Evolutionary conservation across 805 yeast species (phyloP).

Genomic region (Yamadazyma philogaea): DNA sequence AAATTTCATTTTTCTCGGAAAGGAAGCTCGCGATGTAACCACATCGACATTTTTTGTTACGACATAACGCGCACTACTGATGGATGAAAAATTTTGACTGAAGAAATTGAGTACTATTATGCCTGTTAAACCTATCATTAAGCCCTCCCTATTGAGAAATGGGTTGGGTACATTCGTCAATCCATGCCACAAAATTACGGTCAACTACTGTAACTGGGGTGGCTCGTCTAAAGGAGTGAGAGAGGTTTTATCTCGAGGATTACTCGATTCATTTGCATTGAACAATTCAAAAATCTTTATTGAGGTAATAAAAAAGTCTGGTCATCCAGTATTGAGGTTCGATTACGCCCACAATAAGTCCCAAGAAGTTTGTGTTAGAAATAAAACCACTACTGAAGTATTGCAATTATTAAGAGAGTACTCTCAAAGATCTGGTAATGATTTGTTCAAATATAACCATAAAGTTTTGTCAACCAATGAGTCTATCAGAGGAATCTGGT

Average conservation of each 20-base stretch:
- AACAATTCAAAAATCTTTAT: slow-evolving; percentile 68
- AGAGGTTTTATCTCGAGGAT: slow-evolving; percentile 53
- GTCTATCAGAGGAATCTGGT: slow-evolving; percentile 96
- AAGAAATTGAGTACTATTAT: slow-evolving; percentile 18
- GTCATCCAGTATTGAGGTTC: slow-evolving; percentile 71
- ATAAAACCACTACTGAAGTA: slow-evolving; percentile 60
- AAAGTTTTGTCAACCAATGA: slow-evolving; percentile 73
- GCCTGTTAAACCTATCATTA: slow-evolving; percentile 61
- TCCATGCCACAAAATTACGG: slow-evolving; percentile 71
- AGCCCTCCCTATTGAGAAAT: slow-evolving; percentile 61
- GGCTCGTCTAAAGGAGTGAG: slow-evolving; percentile 88
- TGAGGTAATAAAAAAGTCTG: slow-evolving; percentile 63
- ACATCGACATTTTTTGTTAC: neutral
- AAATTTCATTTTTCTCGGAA: neutral
- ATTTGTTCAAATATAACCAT: slow-evolving; percentile 61
- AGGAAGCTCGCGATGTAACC: too few relatives aligned
- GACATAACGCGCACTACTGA: slow-evolving; percentile 3
- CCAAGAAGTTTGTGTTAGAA: slow-evolving; percentile 67
- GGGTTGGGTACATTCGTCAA: slow-evolving; percentile 72
- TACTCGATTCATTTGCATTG: slow-evolving; percentile 55
- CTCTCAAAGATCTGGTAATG: slow-evolving; percentile 68
- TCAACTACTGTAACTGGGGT: slow-evolving; percentile 93
- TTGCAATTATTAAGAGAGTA: slow-evolving; percentile 61
- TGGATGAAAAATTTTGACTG: slow-evolving; percentile 8
- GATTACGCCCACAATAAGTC: slow-evolving; percentile 32